phyloP scores from a whole-genome alignment of 352 stramenopile genomes.

The Blastocystis sp. region DNA sequence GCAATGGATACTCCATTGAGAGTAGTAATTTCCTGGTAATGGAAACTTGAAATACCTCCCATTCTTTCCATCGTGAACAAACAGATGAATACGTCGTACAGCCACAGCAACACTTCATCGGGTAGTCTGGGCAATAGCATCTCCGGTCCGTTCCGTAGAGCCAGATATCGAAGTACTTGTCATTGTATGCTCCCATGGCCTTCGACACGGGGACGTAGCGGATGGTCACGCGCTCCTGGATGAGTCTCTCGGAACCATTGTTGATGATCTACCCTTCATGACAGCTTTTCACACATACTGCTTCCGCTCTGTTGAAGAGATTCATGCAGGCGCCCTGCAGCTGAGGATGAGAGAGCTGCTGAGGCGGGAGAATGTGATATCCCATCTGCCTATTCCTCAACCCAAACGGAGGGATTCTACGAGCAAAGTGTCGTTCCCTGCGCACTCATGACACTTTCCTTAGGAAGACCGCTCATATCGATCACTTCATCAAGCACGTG shows the following conservation, averaged over 20 bases:
- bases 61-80: too few species aligned
- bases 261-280: conserved; percentile 21
- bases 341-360: background rate
- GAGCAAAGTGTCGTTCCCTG: background rate
- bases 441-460: background rate
- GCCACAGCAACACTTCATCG: conserved; percentile 19
- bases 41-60: too few species aligned
- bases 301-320: conserved; percentile 12
- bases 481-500: conserved; percentile 12
- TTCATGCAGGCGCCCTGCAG: background rate
- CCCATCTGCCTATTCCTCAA: background rate
- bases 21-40: too few species aligned
- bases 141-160: conserved; percentile 32
- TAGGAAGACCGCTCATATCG: conserved; percentile 17
- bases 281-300: background rate
- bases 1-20: too few species aligned
- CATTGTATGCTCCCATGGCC: conserved; percentile 23
- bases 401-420: background rate
- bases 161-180: conserved; percentile 23
- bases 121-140: background rate
- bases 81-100: conserved; percentile 10
- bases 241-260: background rate
- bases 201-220: conserved; percentile 29
- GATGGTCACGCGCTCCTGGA: conserved; percentile 52
- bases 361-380: conserved; percentile 22